These are phyloP conservation scores for Paecilomyces sp. DNA, from an alignment of 2,329 filamentous ascomycete genomes.

Conservation along the genomic window DNA sequence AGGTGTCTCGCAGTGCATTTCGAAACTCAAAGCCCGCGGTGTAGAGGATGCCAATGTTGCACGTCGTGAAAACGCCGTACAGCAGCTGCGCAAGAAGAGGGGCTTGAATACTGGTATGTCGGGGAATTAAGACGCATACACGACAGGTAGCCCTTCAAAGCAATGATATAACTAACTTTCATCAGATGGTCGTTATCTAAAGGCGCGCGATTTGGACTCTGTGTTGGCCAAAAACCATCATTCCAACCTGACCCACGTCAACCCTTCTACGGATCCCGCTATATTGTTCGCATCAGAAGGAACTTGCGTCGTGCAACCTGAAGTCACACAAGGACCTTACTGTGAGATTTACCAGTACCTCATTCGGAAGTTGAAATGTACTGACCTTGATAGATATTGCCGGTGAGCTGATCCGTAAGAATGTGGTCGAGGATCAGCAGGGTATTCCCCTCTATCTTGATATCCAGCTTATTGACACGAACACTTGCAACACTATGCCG, in stretches of 20 bases:
- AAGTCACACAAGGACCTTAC: slow-evolving; percentile 50
- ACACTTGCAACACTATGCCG: slow-evolving; percentile 33
- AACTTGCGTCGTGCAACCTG: slow-evolving; percentile 46
- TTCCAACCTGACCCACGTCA: slow-evolving; percentile 21
- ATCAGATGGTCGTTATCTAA: slow-evolving; percentile 12
- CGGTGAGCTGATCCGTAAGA: slow-evolving; percentile 27
- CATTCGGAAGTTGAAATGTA: not conserved
- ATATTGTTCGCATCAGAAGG: slow-evolving; percentile 24
- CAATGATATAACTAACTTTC: not conserved
- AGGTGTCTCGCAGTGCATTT: slow-evolving; percentile 41
- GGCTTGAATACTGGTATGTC: slow-evolving; percentile 20
- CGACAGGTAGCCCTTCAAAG: not conserved
- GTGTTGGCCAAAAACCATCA: slow-evolving; percentile 32
- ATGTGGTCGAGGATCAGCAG: slow-evolving; percentile 27
- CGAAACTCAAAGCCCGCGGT: slow-evolving; percentile 42
- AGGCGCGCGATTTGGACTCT: slow-evolving; percentile 27
- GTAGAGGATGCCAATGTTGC: slow-evolving; percentile 36
- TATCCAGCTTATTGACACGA: slow-evolving; percentile 33
- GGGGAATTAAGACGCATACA: not conserved
- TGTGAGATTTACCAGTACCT: slow-evolving; percentile 20
- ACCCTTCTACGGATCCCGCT: slow-evolving; percentile 13
- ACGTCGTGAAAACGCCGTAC: slow-evolving; percentile 37
- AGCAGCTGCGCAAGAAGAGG: slow-evolving; percentile 37
- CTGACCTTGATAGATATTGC: slow-evolving; percentile 21
- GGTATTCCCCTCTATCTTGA: slow-evolving; percentile 35